A percentile compares a stretch with the other conserved stretches of the same genome.
Conservation (phyloP, 1,284 basidiomycete genomes). For the Hemileccinum hortonii region DNA sequence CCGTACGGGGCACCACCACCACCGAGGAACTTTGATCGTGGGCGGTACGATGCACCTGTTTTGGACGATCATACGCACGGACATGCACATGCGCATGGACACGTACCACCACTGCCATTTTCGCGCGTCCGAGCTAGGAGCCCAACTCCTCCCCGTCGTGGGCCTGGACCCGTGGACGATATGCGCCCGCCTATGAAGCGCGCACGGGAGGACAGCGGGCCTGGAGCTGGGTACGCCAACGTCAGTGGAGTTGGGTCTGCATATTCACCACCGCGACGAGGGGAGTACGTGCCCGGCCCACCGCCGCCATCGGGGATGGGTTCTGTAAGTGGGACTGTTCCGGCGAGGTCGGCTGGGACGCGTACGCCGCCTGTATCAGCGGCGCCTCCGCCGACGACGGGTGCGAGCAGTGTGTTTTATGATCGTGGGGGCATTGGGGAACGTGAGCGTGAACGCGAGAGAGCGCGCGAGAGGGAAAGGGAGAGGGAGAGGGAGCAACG, state of each 20-base stretch:
- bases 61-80: conserved; percentile 12
- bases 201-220: conserved; percentile 33
- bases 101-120: conserved; percentile 17
- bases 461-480: conserved; percentile 8
- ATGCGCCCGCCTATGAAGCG: conserved; percentile 39
- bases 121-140: conserved; percentile 38
- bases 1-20: conserved; percentile 21
- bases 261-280: no score
- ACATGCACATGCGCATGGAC: conserved; percentile 1
- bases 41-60: conserved; percentile 21
- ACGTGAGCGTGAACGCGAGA: neutral
- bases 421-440: conserved; percentile 12
- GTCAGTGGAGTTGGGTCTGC: no score
- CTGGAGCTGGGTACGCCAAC: conserved; percentile 12
- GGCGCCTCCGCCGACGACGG: conserved; percentile 14
- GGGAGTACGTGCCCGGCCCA: conserved; percentile 18
- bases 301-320: conserved; percentile 7
- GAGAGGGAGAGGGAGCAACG: conserved; percentile 11
- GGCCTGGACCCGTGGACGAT: conserved; percentile 30
- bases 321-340: conserved; percentile 10
- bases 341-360: conserved; percentile 17
- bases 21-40: conserved; percentile 27
- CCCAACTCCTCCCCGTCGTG: conserved; percentile 35
- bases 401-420: conserved; percentile 22
- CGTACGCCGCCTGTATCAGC: conserved; percentile 20